These are phyloP conservation scores for Escovopsis sp. DNA, from an alignment of 2,329 filamentous ascomycete species.

Conservation along the genomic window DNA sequence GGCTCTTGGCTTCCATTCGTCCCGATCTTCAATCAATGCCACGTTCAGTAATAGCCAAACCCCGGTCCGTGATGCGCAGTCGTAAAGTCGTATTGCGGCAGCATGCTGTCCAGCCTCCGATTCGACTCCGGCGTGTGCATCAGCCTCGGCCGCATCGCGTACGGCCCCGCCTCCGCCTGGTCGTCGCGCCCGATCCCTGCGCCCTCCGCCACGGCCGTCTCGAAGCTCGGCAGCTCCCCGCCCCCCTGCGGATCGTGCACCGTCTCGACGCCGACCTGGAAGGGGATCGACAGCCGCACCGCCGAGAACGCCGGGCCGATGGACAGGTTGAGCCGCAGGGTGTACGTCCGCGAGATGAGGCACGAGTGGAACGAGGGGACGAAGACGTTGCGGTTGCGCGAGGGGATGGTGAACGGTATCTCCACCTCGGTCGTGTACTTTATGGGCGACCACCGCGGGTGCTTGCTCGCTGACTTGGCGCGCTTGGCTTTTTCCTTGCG, in stretches of 20 bases:
- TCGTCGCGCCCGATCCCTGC: slow-evolving; percentile 18
- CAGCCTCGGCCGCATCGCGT: slow-evolving; percentile 25
- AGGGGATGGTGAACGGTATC: slow-evolving; percentile 34
- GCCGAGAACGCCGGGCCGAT: slow-evolving; percentile 27
- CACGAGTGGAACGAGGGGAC: slow-evolving; percentile 45
- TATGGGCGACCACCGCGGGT: slow-evolving; percentile 10
- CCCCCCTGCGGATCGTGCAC: slow-evolving; percentile 17
- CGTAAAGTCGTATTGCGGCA: slow-evolving; percentile 23
- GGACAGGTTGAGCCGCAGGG: slow-evolving; percentile 31
- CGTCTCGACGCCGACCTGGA: slow-evolving; percentile 35
- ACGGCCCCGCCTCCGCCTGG: slow-evolving; percentile 22
- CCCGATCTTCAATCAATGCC: too few species aligned
- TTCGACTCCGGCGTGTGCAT: slow-evolving; percentile 19
- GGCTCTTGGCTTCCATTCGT: too few species aligned
- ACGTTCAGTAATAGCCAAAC: too few species aligned
- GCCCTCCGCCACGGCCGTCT: slow-evolving; percentile 26
- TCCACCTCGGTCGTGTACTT: slow-evolving; percentile 28
- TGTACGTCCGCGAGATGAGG: slow-evolving; percentile 40
- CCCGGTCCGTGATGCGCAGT: background rate
- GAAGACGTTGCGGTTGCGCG: slow-evolving; percentile 33
- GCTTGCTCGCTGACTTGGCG: too few species aligned
- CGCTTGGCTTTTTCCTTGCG: slow-evolving; percentile 10
- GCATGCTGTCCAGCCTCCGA: slow-evolving; percentile 17
- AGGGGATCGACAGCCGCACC: slow-evolving; percentile 30
- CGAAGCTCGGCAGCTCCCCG: slow-evolving; percentile 32